Conservation (phyloP, 176 grass and related monocot genomes). For the Oryza coarctata region DNA sequence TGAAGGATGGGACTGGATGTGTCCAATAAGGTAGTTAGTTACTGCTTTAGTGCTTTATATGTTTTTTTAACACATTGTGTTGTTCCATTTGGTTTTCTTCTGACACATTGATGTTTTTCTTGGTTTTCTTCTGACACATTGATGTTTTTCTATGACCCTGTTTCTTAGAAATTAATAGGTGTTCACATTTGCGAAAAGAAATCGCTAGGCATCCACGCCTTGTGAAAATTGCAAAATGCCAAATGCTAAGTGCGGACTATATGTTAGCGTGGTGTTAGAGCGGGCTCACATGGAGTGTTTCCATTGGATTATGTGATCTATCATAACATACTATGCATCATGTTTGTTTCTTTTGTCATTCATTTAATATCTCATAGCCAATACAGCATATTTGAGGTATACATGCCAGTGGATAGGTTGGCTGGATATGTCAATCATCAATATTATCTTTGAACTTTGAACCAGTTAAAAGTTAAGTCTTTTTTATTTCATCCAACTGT, state of each 20-base stretch:
- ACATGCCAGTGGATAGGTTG: not conserved
- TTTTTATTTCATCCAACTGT: no score
- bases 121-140: not conserved
- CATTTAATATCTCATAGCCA: slow-evolving; percentile 17
- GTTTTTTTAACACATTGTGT: not conserved
- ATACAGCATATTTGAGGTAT: not conserved
- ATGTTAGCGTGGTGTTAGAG: not conserved
- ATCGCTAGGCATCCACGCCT: not conserved
- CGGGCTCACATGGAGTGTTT: not conserved
- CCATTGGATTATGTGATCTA: not conserved
- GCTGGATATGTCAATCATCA: not conserved
- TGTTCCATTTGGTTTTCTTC: not conserved
- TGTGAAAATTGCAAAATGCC: not conserved
- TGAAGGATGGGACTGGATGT: slow-evolving; percentile 99
- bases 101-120: not conserved
- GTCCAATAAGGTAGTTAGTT: slow-evolving; percentile 74
- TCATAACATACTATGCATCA: not conserved
- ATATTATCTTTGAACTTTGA: not conserved
- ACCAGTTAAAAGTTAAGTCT: not conserved
- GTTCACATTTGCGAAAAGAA: no score
- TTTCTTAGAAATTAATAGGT: not conserved
- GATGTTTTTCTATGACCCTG: not conserved
- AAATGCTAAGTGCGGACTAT: not conserved
- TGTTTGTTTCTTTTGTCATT: not conserved
- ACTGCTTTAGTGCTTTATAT: not conserved